These are phyloP conservation scores for Penicillium hesseltinei DNA, from an alignment of 2,329 filamentous ascomycete species.

Conservation along the genomic window DNA sequence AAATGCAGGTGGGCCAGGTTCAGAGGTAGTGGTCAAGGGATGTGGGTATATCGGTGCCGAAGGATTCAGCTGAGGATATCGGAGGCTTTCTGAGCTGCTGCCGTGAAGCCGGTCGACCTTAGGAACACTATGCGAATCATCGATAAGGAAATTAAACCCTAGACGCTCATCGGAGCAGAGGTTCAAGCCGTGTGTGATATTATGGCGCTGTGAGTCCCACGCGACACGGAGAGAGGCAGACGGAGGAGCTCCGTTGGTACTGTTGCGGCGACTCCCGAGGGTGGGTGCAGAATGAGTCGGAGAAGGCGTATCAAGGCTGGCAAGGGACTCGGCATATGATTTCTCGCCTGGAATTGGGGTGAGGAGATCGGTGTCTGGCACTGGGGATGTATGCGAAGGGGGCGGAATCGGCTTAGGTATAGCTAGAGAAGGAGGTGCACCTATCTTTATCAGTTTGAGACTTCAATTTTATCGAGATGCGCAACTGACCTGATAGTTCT, in stretches of 20 bases:
- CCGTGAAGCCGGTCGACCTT: conserved; percentile 50
- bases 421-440: conserved; percentile 16
- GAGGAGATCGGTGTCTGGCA: conserved; percentile 27
- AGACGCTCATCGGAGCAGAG: conserved; percentile 62
- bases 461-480: neutral
- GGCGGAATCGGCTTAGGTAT: conserved; percentile 19
- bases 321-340: conserved; percentile 30
- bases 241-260: conserved; percentile 18
- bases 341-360: conserved; percentile 24
- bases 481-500: conserved; percentile 45
- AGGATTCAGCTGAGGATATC: conserved; percentile 21
- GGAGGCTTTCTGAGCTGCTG: conserved; percentile 26
- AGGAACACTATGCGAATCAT: conserved; percentile 56
- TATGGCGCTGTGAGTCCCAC: conserved; percentile 45
- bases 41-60: conserved; percentile 26
- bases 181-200: conserved; percentile 55
- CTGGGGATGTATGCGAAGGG: conserved; percentile 25
- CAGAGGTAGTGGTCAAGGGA: conserved; percentile 23
- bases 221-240: conserved; percentile 38
- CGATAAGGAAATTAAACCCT: conserved; percentile 71
- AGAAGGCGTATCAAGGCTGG: conserved; percentile 30
- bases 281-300: conserved; percentile 30
- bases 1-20: conserved; percentile 34
- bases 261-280: conserved; percentile 27
- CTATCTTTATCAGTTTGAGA: conserved; percentile 12